These are phyloP conservation scores for Talaromyces adpressus DNA, from an alignment of 495 filamentous ascomycete species.

Conservation along the genomic window DNA sequence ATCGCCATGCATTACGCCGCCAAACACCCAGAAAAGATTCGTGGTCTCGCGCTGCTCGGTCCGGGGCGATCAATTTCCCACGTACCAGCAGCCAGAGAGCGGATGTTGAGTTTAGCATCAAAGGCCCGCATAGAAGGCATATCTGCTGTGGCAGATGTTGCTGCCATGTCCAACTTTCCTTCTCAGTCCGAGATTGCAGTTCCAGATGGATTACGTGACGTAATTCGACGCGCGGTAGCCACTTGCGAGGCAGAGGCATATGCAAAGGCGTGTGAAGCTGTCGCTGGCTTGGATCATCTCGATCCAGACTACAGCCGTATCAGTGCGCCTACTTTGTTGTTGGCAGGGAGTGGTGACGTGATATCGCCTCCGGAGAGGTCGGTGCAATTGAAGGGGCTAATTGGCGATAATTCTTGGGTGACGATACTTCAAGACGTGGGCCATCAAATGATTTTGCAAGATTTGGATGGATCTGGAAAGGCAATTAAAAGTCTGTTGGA, in stretches of 20 bases:
- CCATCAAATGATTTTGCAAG: conserved; percentile 20
- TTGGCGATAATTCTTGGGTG: conserved; percentile 13
- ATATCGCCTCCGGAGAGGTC: conserved; percentile 8
- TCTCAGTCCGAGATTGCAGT: background rate
- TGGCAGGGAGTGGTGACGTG: conserved; percentile 2
- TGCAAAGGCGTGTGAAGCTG: conserved; percentile 5
- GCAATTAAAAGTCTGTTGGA: conserved; percentile 8
- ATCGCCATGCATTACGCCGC: conserved; percentile 5
- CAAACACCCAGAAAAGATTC: background rate
- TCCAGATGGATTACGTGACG: background rate
- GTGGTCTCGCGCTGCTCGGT: conserved; percentile 2
- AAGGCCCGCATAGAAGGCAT: conserved; percentile 4
- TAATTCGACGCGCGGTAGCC: background rate
- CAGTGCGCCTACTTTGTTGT: conserved; percentile 1
- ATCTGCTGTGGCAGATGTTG: conserved; percentile 2
- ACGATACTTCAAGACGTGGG: conserved; percentile 15
- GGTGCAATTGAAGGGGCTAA: conserved; percentile 12
- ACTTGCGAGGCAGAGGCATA: conserved; percentile 1
- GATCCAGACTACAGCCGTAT: conserved; percentile 1
- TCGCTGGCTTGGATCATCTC: conserved; percentile 1
- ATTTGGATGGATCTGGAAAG: conserved; percentile 12
- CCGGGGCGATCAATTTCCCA: conserved; percentile 2
- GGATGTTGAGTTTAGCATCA: conserved; percentile 5
- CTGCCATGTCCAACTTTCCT: conserved; percentile 5
- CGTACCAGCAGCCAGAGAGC: conserved; percentile 4